These are phyloP conservation scores for Yamadazyma paraphyllophila DNA, from an alignment of 805 yeast genomes.

Conservation along the genomic window DNA sequence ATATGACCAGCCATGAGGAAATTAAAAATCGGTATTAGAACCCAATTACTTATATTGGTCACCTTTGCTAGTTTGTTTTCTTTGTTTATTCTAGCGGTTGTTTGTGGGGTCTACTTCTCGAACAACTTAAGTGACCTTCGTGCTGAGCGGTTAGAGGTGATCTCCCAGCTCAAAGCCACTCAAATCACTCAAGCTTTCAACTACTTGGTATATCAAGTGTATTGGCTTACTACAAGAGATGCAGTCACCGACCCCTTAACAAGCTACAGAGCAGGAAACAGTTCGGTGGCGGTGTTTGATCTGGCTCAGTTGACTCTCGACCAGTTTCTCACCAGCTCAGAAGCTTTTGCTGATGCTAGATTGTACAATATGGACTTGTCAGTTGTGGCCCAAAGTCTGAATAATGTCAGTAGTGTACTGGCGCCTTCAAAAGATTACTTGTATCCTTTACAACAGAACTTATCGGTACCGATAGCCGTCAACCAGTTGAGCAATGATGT, in stretches of 20 bases:
- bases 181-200: conserved; percentile 71
- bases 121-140: conserved; percentile 58
- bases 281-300: conserved; percentile 41
- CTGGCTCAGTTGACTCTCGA: conserved; percentile 48
- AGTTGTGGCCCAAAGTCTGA: conserved; percentile 40
- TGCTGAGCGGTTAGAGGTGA: conserved; percentile 69
- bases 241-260: conserved; percentile 59
- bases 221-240: conserved; percentile 61
- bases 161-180: conserved; percentile 77
- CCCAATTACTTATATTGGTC: conserved; percentile 73
- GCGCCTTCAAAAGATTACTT: conserved; percentile 33
- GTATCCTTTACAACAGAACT: conserved; percentile 50
- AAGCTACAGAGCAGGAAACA: conserved; percentile 70
- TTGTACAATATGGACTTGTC: conserved; percentile 61
- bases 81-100: conserved; percentile 68
- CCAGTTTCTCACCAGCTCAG: conserved; percentile 63
- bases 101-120: conserved; percentile 71
- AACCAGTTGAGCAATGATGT: conserved; percentile 20
- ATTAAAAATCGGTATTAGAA: conserved; percentile 62
- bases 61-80: conserved; percentile 68
- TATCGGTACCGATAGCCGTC: conserved; percentile 48
- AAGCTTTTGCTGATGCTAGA: conserved; percentile 59
- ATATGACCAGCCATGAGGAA: conserved; percentile 24
- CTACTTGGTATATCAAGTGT: conserved; percentile 63
- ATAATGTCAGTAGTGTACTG: conserved; percentile 26